Evolutionary conservation across 116 monocot genomes (phyloP), one percentile per base, ranked within the genome.

Genomic region (Zostera marina): DNA sequence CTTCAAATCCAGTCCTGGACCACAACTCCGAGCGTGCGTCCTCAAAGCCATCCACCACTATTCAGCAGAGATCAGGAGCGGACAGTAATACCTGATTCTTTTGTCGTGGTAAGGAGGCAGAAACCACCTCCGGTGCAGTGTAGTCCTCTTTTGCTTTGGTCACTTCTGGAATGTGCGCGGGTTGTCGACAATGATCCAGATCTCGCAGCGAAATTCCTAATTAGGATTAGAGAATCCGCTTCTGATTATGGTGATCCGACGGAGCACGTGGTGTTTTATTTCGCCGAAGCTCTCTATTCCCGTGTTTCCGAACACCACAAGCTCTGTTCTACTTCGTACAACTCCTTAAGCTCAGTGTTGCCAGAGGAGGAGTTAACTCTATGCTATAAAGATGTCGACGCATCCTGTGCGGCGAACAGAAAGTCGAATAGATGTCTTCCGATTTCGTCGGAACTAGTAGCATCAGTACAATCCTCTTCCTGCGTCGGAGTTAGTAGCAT

Each of bases 321-420:
- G 32, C 32, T 3, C 32, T 53, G 81, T 47, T 41, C 66, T 26
- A 44, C 11, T 61, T 17, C 13, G 62, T 3, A 43, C 73, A 7
- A 49, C 45, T 13, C 9, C 15, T 32, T 1, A 2, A 32, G 4
- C 32, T 1, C 32, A 0, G 32, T 5, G 0, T 32, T 32, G 32
- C 32, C 32, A 5, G 32, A 32, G 32, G 89, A 88, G 61, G 96
- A 96, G 15, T 61, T 78, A 62, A 73, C 80, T 8, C 68, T 94
- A 14, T 79, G 78, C 71, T 88, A 94, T 77, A 94, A 74, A 58
- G 63, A 94, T 10, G 94, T 94, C 22, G 94, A 84, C 3, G 94
- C 94, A 65, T 94, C 94, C 72, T 94, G 94, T 6, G 94, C 88
- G 1, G 94, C 88, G 76, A 94, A 94, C 56, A 94, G 64, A 72